Evolutionary conservation across 306 rosid genomes (phyloP).

Genomic region (Fragaria vesca): DNA sequence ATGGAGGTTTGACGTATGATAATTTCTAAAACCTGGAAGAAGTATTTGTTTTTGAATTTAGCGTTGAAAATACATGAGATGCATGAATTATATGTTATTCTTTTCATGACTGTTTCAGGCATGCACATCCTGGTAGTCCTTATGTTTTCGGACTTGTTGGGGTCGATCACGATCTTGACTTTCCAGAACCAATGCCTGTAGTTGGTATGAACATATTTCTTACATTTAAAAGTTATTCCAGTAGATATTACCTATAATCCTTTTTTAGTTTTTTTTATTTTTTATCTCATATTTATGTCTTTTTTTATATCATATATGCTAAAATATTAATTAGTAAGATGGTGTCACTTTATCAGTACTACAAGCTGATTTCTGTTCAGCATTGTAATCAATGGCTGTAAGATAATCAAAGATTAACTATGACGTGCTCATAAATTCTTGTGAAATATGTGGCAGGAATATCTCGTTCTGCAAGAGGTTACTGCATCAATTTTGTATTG

Average conservation of each 20-base stretch:
- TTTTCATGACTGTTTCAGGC: slow-evolving; percentile 52
- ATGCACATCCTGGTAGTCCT: slow-evolving; percentile 98
- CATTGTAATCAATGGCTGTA: background rate
- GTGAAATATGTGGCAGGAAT: slow-evolving; percentile 50
- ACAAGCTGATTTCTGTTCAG: background rate
- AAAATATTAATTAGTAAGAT: background rate
- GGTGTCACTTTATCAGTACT: background rate
- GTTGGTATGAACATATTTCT: slow-evolving; percentile 53
- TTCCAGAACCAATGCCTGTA: slow-evolving; percentile 98
- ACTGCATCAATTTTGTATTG: slow-evolving; percentile 68
- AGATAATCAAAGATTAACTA: background rate
- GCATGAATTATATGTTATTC: slow-evolving; percentile 14
- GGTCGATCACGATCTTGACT: slow-evolving; percentile 85
- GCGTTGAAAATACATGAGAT: slow-evolving; percentile 6
- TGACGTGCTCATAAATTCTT: background rate
- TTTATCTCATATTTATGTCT: background rate
- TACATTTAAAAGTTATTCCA: background rate
- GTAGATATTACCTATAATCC: background rate
- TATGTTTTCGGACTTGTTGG: slow-evolving; percentile 95
- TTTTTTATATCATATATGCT: background rate
- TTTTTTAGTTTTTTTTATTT: too few species aligned
- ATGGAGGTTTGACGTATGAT: background rate
- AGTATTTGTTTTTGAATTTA: background rate
- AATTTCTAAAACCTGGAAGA: background rate
- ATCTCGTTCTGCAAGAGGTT: slow-evolving; percentile 91